A percentile compares a stretch with the other conserved stretches of the same genome.
Evolutionary conservation across 352 stramenopile species (phyloP).

Genomic region (Pythium myriotylum): DNA sequence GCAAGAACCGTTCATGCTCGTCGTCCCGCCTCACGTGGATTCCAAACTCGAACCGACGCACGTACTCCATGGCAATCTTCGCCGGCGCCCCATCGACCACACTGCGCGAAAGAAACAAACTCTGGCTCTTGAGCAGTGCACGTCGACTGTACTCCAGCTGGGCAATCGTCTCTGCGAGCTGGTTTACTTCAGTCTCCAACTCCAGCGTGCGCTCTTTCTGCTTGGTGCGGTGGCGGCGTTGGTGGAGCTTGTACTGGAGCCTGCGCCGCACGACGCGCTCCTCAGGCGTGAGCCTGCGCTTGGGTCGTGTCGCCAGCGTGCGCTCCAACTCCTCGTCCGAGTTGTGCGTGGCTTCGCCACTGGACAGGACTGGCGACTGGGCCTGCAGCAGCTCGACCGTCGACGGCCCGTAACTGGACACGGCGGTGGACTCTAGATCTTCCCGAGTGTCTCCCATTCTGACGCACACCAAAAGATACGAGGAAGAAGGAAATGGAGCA

Average conservation of each 20-base stretch:
- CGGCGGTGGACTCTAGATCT: background rate
- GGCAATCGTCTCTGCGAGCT: conserved; percentile 37
- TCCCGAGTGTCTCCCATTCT: background rate
- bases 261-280: conserved; percentile 52
- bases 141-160: conserved; percentile 30
- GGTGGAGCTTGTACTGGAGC: conserved; percentile 73
- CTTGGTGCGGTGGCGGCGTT: conserved; percentile 67
- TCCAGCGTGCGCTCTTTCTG: conserved; percentile 36
- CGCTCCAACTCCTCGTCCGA: conserved; percentile 5
- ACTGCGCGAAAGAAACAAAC: conserved; percentile 2
- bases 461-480: no score
- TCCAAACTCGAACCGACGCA: conserved; percentile 44
- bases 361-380: background rate
- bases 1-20: conserved; percentile 53
- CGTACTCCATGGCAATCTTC: conserved; percentile 51
- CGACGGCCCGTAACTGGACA: background rate
- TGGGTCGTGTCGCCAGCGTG: conserved; percentile 4
- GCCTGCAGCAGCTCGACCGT: background rate
- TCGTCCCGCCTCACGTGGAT: background rate
- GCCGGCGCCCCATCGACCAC: conserved; percentile 30
- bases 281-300: conserved; percentile 11
- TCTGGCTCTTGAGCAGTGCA: background rate
- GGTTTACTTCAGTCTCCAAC: conserved; percentile 35
- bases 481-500: no score
- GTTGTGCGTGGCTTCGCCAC: background rate